Base-by-base conservation (phyloP, 2,329 filamentous ascomycete genomes). In the Nannizziopsis arthrosporioides region DNA sequence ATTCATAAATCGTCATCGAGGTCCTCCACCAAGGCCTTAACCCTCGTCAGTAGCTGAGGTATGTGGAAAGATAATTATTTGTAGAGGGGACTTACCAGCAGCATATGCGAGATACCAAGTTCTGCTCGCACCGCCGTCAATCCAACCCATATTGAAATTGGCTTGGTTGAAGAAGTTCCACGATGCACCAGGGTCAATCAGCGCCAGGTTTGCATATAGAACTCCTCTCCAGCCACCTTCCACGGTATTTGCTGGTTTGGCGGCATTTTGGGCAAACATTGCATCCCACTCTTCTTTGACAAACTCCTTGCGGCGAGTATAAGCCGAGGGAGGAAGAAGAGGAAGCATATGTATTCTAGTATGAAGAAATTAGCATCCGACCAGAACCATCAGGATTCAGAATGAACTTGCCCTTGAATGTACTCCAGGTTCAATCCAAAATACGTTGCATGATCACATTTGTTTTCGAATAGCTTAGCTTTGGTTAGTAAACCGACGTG, bases 361-460 rank as follows among this genome's bases (percentile, higher is more conserved):
- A 2, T 12, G 36, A 9, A 69, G 39, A 58, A 54, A 14, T 44
- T 38, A 35, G 22, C n/a, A 11, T 11, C 18, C 19, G 3, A 3
- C 5, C 11, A 5, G 4, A 18, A 41, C 17, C 14, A 11, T 42
- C 42, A 48, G 30, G 6, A 12, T 12, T 5, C 5, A 10, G 15
- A 56, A 47, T 34, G 56, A 17, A 8, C 61, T 47, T 59, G 70
- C 68, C 75, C 78, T 61, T 81, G 73, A 52, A 93, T 76, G 57
- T 79, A 85, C 65, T 90, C 82, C 10, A 78, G 74, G 49, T 81
- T 78, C 44, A 70, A 64, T 40, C 86, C 85, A 59, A 95, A 95
- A 68, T 87, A 95, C 1, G 90, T 95, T 2, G 84, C 83, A 65
- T 95, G 87, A 63, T 96, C 86, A 47, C 88, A 76, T 68, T 96